Evolutionary conservation across 805 yeast genomes (phyloP), one percentile per base, ranked within the genome.

Genomic region (Metschnikowia koreensis): DNA sequence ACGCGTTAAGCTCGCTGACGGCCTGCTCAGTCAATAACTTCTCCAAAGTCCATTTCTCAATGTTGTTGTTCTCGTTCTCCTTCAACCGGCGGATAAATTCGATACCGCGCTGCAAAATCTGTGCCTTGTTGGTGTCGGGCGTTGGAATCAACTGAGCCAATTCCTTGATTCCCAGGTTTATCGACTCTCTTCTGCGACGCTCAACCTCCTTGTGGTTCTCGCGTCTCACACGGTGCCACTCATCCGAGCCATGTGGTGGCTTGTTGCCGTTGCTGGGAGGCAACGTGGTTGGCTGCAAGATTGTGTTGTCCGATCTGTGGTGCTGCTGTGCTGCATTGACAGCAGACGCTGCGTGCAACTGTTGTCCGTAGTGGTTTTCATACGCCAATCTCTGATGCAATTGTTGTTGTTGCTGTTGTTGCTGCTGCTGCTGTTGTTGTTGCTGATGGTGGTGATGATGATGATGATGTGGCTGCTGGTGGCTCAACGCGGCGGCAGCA

Each of bases 121-220:
- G 93, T 15, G 97, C 87, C 76, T 94, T 94, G 70, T 93, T 93
- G 50, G 89, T 82, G 64, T 90, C 97, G 46, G 84, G 81, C 12
- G 89, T 83, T 15, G 97, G 97, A 50, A 92, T 81, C 53, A 92
- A 68, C 26, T 81, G 81, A 33, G 92, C 87, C 60, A 92, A 76
- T 60, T 84, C 89, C 61, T 82, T 83, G 64, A 92, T 90, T n/a
- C 97, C 97, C 40, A 78, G 74, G 70, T 90, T 92, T 65, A 92
- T 92, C 44, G 84, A 81, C 66, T 91, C 96, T 64, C 97, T 82
- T 69, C 97, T 82, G 61, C 97, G 83, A 65, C 96, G 81, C 72
- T 92, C 97, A 22, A 92, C 97, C 70, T 92, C 97, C 70, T 91
- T 92, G 74, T 94, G 99, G 69, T 90, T 92, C 61, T 89, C 89